Percentiles rank a stretch among this genome's conserved stretches.
phyloP scores from a whole-genome alignment of 305 asterid genomes.

The Solanum hybrid region DNA sequence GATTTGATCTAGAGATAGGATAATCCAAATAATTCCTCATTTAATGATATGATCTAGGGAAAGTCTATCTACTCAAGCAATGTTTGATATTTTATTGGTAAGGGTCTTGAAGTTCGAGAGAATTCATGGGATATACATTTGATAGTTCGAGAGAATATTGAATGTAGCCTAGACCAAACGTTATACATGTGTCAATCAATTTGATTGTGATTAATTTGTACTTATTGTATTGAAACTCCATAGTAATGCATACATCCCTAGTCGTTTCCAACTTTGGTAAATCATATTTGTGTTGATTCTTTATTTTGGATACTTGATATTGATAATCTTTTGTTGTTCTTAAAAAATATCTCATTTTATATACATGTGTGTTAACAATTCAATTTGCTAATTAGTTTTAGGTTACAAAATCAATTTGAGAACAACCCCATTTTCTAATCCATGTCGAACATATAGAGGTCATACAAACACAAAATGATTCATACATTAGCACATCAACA shows the following conservation, averaged over 20 bases:
- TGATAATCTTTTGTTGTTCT: neutral
- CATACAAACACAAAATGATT: neutral
- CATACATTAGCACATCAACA: neutral
- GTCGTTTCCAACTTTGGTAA: neutral
- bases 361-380: neutral
- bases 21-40: too few species aligned
- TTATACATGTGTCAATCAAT: neutral
- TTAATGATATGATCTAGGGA: too few species aligned
- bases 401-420: neutral
- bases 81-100: too few species aligned
- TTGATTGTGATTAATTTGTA: neutral
- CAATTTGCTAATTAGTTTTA: neutral
- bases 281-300: neutral
- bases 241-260: neutral
- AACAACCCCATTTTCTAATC: neutral
- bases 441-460: neutral
- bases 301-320: neutral
- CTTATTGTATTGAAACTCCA: neutral
- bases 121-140: too few species aligned
- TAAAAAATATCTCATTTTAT: neutral
- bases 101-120: too few species aligned
- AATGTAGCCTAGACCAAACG: too few species aligned
- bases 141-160: too few species aligned
- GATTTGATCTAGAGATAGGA: too few species aligned
- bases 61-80: too few species aligned